phyloP scores from a whole-genome alignment of 2,329 filamentous ascomycete genomes.

The Magnaporthales sp. region DNA sequence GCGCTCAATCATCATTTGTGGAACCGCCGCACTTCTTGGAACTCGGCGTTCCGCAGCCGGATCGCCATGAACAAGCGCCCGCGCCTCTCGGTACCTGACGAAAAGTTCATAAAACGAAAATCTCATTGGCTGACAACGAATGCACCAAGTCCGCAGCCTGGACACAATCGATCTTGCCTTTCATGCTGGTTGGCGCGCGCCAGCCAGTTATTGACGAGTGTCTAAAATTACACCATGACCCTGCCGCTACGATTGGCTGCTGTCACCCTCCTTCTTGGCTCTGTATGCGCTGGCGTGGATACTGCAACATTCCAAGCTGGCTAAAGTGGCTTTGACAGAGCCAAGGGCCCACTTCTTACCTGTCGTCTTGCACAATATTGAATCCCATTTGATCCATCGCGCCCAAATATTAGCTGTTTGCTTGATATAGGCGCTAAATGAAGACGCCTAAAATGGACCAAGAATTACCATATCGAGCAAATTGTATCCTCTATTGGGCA shows the following conservation, averaged over 20 bases:
- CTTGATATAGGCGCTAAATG: neutral
- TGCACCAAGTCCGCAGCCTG: neutral
- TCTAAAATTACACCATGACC: constrained; percentile 25
- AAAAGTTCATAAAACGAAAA: neutral
- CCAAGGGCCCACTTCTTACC: neutral
- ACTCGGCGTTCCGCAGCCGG: neutral
- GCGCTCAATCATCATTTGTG: neutral
- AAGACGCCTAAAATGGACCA: neutral
- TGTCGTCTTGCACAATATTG: neutral
- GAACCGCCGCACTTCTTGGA: neutral
- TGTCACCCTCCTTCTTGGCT: constrained; percentile 5
- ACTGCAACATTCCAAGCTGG: neutral
- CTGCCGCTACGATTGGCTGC: constrained; percentile 23
- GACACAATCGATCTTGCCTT: neutral
- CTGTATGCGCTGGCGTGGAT: neutral
- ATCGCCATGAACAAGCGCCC: neutral
- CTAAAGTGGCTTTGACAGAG: neutral
- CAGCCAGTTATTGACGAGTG: constrained; percentile 21
- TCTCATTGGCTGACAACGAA: neutral
- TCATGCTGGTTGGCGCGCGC: constrained; percentile 28
- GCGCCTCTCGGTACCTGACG: neutral
- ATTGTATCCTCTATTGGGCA: constrained; percentile 9
- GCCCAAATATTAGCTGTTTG: constrained; percentile 4
- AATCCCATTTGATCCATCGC: constrained; percentile 2
- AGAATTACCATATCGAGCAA: neutral